These are phyloP conservation scores for Glaciozyma antarctica DNA, from an alignment of 768 basidiomycete genomes.

Conservation along the genomic window DNA sequence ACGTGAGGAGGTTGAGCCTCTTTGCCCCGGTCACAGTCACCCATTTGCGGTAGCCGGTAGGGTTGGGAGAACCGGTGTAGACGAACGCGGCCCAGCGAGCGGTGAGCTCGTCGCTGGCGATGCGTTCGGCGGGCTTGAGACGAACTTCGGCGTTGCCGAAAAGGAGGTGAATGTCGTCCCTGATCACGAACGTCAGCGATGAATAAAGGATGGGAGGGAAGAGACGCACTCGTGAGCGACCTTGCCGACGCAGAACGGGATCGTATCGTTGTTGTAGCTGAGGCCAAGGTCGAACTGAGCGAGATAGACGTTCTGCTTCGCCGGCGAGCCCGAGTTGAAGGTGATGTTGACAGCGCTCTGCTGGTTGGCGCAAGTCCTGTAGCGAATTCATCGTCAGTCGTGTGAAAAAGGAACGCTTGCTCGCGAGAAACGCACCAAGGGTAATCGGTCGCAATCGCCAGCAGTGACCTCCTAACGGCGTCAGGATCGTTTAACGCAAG, in stretches of 20 bases:
- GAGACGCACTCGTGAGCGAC: conserved; percentile 17
- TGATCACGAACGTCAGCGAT: not conserved
- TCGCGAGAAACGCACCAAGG: conserved; percentile 10
- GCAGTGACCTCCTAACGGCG: conserved; percentile 6
- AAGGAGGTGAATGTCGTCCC: conserved; percentile 68
- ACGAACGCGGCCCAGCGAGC: conserved; percentile 60
- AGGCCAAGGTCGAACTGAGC: conserved; percentile 22
- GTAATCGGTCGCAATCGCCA: conserved; percentile 25
- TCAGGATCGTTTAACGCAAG: not conserved
- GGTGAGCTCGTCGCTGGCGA: conserved; percentile 59
- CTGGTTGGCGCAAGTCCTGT: conserved; percentile 27
- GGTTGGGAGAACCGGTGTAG: conserved; percentile 44
- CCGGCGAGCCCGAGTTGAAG: not conserved
- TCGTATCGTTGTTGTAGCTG: not conserved
- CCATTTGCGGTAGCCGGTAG: conserved; percentile 44
- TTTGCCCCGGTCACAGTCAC: conserved; percentile 43
- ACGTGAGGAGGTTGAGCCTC: conserved; percentile 51
- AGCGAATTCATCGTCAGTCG: not conserved
- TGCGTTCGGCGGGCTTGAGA: conserved; percentile 37
- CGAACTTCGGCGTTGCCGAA: conserved; percentile 47
- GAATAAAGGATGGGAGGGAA: not conserved
- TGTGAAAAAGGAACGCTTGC: not conserved
- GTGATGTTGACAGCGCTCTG: conserved; percentile 10
- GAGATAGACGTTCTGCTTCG: conserved; percentile 10
- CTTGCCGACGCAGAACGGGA: conserved; percentile 6